Evolutionary conservation across 2,329 filamentous ascomycete species (phyloP).

Genomic region (Incumbomyces delicatus): DNA sequence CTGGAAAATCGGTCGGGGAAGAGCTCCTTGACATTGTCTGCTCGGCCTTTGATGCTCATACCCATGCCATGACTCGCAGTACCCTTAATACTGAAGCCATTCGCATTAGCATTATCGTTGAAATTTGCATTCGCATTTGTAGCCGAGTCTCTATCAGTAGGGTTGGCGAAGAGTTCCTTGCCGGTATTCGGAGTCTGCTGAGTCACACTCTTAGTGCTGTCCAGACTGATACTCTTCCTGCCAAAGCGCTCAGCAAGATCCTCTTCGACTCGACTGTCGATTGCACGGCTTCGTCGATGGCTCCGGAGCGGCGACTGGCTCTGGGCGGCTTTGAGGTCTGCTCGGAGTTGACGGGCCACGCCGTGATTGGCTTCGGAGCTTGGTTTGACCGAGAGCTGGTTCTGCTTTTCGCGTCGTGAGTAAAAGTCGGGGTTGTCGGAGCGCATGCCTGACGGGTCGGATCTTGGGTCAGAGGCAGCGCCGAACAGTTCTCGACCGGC

Average conservation of each 20-base stretch:
- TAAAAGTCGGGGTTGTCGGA: constrained; percentile 4
- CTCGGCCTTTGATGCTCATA: constrained; percentile 62
- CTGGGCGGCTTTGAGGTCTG: constrained; percentile 48
- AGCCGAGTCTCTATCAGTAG: constrained; percentile 27
- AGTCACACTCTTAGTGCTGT: constrained; percentile 18
- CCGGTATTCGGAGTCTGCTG: constrained; percentile 23
- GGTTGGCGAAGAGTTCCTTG: constrained; percentile 37
- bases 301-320: constrained; percentile 31
- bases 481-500: constrained; percentile 43
- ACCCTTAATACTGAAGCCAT: constrained; percentile 24
- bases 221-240: constrained; percentile 19
- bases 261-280: constrained; percentile 46
- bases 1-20: constrained; percentile 51
- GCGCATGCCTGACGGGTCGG: constrained; percentile 25
- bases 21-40: constrained; percentile 52
- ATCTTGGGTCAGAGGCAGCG: constrained; percentile 31
- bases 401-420: background rate
- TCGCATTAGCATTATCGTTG: constrained; percentile 29
- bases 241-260: constrained; percentile 32
- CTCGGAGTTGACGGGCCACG: constrained; percentile 33
- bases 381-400: constrained; percentile 38
- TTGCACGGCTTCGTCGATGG: constrained; percentile 41
- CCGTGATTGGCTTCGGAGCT: constrained; percentile 19
- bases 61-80: constrained; percentile 42
- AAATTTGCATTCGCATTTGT: constrained; percentile 27